A percentile compares a stretch with the other conserved stretches of the same genome.
Conservation (phyloP, 2,329 filamentous ascomycete species). For the Mariannaea sp. region DNA sequence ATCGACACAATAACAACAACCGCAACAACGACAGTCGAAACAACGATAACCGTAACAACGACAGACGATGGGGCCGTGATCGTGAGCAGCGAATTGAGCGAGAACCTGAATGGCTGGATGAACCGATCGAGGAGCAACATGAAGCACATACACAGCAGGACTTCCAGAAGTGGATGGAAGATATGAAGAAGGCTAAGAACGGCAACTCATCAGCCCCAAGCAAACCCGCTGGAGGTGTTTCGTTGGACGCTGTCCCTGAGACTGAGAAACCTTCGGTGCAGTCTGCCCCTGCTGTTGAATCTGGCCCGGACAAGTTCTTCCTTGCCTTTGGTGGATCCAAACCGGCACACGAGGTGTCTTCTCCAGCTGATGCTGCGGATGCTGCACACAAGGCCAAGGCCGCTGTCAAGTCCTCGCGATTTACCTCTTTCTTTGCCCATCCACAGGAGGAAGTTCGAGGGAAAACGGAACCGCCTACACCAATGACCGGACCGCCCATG, state of each 20-base stretch:
- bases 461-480: constrained; percentile 55
- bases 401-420: constrained; percentile 74
- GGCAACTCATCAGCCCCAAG: constrained; percentile 44
- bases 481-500: constrained; percentile 41
- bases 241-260: constrained; percentile 47
- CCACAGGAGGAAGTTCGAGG: constrained; percentile 56
- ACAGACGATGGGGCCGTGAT: constrained; percentile 62
- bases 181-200: constrained; percentile 73
- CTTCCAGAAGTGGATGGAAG: constrained; percentile 92
- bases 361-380: constrained; percentile 54
- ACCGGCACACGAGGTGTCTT: constrained; percentile 53
- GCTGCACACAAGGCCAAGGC: constrained; percentile 59
- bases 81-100: constrained; percentile 68
- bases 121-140: constrained; percentile 69
- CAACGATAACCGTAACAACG: constrained; percentile 50
- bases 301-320: constrained; percentile 80
- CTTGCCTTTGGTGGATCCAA: constrained; percentile 55
- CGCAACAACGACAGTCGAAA: too few species aligned
- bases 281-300: constrained; percentile 66
- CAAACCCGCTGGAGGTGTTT: constrained; percentile 41
- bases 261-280: constrained; percentile 60
- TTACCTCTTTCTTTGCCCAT: constrained; percentile 75
- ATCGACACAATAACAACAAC: constrained; percentile 59
- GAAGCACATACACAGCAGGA: constrained; percentile 84
- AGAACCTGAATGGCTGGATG: constrained; percentile 91